Evolutionary conservation across 75 land plant genomes (phyloP), one percentile per base, ranked within the genome.

Genomic region (Picea glauca): DNA sequence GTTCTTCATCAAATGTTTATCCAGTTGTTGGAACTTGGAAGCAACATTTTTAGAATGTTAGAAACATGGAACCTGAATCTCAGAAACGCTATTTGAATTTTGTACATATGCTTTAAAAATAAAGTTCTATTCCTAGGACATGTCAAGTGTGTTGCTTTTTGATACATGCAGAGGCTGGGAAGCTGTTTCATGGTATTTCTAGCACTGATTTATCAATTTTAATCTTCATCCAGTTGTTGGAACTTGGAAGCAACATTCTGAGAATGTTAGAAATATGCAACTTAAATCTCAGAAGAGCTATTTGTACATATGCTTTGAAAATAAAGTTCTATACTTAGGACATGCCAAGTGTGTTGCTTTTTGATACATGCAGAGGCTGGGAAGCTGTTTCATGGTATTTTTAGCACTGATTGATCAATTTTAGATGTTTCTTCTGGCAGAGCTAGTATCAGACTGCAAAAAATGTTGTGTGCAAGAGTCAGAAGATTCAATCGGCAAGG

Each of bases 401-500:
- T 12, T 68, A 68, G 18, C 72, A 38, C 20, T 40, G 11, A 38
- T 43, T 70, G 11, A 20, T 43, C 13, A 15, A 7, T 43, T 5
- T n/a, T 70, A 50, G 56, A n/a, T 35, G 54, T 70, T 70, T 70
- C 73, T 30, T 60, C 11, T 77, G 80, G 83, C 85, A 94, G 97
- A 92, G 68, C 76, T 94, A 78, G 93, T 92, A n/a, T 82, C 92
- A 20, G 97, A 94, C 63, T 94, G 97, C 76, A 81, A 88, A 73
- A 87, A 84, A 81, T 94, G 97, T 77, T 94, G 97, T 79, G 60
- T 86, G 20, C 91, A 92, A 80, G 94, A 94, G 62, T 81, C 89
- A 76, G 94, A 94, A 79, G 94, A 94, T 83, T 86, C 97, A 62
- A 83, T 88, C 54, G 90, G 88, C 83, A 92, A 94, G 97, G 97